These are phyloP conservation scores for Phylloporus scabripes DNA, from an alignment of 768 basidiomycete genomes.

Conservation along the genomic window DNA sequence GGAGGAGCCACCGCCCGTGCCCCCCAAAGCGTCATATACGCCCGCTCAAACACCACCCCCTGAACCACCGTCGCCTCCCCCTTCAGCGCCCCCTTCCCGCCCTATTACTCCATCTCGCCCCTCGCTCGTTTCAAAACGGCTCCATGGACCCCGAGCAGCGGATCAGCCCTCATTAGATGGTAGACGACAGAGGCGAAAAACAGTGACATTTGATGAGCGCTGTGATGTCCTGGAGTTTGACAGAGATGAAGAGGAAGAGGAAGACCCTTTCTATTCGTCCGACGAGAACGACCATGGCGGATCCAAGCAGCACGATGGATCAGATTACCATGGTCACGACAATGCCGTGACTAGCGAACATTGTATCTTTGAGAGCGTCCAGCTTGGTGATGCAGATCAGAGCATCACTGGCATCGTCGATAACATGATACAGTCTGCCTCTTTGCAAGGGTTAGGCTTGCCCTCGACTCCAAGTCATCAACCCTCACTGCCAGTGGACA, in stretches of 20 bases:
- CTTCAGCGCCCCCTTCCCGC: constrained; percentile 40
- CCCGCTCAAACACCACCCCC: constrained; percentile 2
- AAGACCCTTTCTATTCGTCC: constrained; percentile 42
- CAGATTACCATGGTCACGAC: constrained; percentile 10
- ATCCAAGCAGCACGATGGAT: constrained; percentile 10
- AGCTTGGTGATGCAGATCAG: constrained; percentile 39
- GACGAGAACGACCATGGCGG: constrained; percentile 30
- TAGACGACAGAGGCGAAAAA: constrained; percentile 60
- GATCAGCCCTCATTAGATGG: constrained; percentile 29
- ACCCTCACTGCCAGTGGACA: constrained; percentile 43
- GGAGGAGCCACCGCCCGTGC: constrained; percentile 27
- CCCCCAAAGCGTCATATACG: constrained; percentile 17
- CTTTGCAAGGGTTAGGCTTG: constrained; percentile 21
- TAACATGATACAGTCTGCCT: constrained; percentile 48
- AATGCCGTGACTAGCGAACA: constrained; percentile 1
- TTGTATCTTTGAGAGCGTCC: constrained; percentile 38
- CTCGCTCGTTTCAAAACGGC: constrained; percentile 63
- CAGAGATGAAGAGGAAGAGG: constrained; percentile 53
- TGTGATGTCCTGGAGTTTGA: constrained; percentile 84
- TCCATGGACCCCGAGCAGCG: constrained; percentile 70
- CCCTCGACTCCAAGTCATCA: constrained; percentile 35
- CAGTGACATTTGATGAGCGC: constrained; percentile 72
- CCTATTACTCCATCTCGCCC: constrained; percentile 43
- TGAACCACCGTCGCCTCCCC: constrained; percentile 26
- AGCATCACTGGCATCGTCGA: constrained; percentile 71